Base-by-base conservation (phyloP, 345 rosid genomes). In the Theobroma cacao region DNA sequence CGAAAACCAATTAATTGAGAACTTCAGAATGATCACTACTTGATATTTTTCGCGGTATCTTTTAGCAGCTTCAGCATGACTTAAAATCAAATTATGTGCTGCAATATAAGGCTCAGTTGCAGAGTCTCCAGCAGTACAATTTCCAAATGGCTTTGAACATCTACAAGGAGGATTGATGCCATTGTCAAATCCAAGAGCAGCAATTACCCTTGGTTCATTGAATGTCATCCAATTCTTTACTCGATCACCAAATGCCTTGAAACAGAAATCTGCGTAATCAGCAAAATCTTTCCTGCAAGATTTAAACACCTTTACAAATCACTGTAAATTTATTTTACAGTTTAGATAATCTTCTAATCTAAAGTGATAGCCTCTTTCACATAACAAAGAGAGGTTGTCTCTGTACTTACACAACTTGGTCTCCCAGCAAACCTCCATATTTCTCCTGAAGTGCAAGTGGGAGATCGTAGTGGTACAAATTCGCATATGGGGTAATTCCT, bases 381-480 rank as follows among this genome's bases (percentile, higher is more conserved):
- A n/a, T 2, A 55, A 55, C 7, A 38, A 22, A 59, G 7, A 59
- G 26, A 7, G 12, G 14, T 3, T 0, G 15, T 26, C 30, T 26
- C 2, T 58, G 17, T 24, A 58, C 62, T 58, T 58, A 26, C 62
- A 58, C 62, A 58, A 26, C 7, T 58, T 58, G 33, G 1, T 12
- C 26, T 11, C 13, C 5, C 33, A 58, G 33, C 17, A 12, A 80
- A 74, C 98, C 98, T 7, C 60, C 71, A 61, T 95, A 95, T 82
- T 86, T 92, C 80, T 85, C 84, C 86, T 95, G 94, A 60, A 95
- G 89, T 30, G 98, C 93, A n/a, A 80, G 73, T 0, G 98, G 98
- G 73, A 95, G 93, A 87, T 95, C 99, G 28, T 90, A 95, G 77
- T 95, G 98, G 77, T 95, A 93, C 36, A 95, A 87, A 86, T 95